phyloP scores from a whole-genome alignment of 1,139 yeast species.

The Pichia sp. region DNA sequence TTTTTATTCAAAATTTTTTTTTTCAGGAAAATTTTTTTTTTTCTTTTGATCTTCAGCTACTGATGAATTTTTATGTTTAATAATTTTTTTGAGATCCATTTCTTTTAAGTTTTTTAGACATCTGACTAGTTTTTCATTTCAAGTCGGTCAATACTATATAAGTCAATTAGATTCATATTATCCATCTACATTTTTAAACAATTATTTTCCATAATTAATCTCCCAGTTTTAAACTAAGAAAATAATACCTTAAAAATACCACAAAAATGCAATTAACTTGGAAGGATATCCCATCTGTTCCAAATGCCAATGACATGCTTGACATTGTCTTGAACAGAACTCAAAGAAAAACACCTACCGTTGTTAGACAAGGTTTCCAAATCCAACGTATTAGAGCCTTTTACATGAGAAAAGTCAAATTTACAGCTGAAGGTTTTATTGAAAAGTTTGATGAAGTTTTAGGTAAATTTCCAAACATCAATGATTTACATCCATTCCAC shows the following conservation, averaged over 20 bases:
- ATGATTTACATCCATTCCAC: slow-evolving; percentile 97
- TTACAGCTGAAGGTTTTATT: slow-evolving; percentile 89
- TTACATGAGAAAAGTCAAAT: slow-evolving; percentile 95
- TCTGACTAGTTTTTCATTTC: background rate
- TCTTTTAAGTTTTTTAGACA: background rate
- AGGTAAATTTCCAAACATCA: slow-evolving; percentile 88
- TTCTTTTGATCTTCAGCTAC: too few species aligned
- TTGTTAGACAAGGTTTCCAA: slow-evolving; percentile 92
- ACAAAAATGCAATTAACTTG: slow-evolving; percentile 84
- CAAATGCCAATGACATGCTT: slow-evolving; percentile 84
- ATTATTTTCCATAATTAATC: background rate
- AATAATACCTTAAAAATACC: background rate
- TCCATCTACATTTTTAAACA: too few species aligned
- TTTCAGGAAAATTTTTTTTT: too few species aligned
- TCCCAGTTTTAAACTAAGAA: background rate
- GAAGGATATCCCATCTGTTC: slow-evolving; percentile 96
- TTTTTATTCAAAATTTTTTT: too few species aligned
- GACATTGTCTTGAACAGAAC: slow-evolving; percentile 96
- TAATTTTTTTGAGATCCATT: too few species aligned
- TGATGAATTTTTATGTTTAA: too few species aligned
- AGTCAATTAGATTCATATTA: background rate
- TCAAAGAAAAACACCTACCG: slow-evolving; percentile 97
- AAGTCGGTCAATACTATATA: background rate
- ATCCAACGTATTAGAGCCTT: slow-evolving; percentile 96
- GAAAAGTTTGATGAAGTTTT: slow-evolving; percentile 85